Evolutionary conservation across 1,139 yeast species (phyloP), one percentile per base, ranked within the genome.

Genomic region (Debaryomyces coudertii): DNA sequence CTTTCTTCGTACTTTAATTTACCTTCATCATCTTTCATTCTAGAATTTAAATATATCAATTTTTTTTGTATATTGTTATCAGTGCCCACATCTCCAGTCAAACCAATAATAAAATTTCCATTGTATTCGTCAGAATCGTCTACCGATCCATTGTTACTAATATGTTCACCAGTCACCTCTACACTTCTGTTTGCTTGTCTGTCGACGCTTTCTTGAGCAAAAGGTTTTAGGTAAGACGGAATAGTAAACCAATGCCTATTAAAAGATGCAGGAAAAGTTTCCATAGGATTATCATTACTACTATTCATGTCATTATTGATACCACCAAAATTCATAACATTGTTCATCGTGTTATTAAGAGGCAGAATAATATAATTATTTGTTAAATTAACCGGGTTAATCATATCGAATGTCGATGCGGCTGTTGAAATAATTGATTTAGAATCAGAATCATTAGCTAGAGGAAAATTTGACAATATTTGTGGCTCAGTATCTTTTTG

Each of bases 351-450:
- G 38, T 60, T 65, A 46, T 63, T 68, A 9, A 73, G 49, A 0
- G 79, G 79, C 67, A 62, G 71, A 9, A 72, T 65, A 7, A 73
- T 72, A 42, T 72, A 58, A 38, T 63, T 68, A 47, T 68, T 71
- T 2, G 78, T 69, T 18, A 72, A 51, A 43, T 57, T 66, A 5
- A 68, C 49, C 0, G 78, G 77, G 45, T 70, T 63, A 15, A 72
- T 54, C 37, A 68, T 47, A 12, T 66, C 72, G 15, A 65, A 49
- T 2, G 71, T 69, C 0, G 62, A 50, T 11, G 45, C 47, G 1
- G 62, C 55, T 1, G 56, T 44, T 16, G 54, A 35, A 42, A 46
- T 36, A 1, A 40, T 31, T 22, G 47, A 40, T 24, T 30, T 28
- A 7, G 36, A 44, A 16, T 50, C 52, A 12, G 46, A 40, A 14